Evolutionary conservation across 73 alveolate genomes (phyloP).

Genomic region (Tetrahymena borealis): DNA sequence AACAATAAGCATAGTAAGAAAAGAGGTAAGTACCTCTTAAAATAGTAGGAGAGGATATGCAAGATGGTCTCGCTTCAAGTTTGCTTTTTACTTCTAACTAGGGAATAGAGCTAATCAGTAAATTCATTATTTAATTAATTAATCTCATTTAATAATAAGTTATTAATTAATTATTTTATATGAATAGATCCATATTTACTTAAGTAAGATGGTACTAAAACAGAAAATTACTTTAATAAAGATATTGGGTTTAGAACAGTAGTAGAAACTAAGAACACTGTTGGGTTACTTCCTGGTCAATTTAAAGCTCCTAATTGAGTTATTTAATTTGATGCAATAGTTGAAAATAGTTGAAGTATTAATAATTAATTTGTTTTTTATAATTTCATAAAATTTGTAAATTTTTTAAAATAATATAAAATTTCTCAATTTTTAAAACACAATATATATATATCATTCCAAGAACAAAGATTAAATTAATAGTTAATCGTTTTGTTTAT

Average conservation of each 20-base stretch:
- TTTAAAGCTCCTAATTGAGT: neutral
- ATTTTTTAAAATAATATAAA: too few relatives aligned
- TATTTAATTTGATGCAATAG: neutral
- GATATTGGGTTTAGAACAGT: conserved; percentile 39
- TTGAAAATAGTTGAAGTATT: neutral
- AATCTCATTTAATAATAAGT: neutral
- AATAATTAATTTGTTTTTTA: neutral
- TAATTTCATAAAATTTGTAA: too few relatives aligned
- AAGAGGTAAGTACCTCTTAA: neutral
- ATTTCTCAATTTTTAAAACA: too few relatives aligned
- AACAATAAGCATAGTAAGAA: neutral
- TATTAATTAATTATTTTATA: neutral
- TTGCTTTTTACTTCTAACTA: conserved; percentile 24
- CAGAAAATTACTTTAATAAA: conserved; percentile 26
- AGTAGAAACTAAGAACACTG: neutral
- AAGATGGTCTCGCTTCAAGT: conserved; percentile 31
- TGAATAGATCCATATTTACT: conserved; percentile 4
- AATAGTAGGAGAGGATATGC: conserved; percentile 8
- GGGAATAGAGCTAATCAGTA: conserved; percentile 13
- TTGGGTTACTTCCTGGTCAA: neutral
- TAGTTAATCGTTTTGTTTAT: too few relatives aligned
- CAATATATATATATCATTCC: too few relatives aligned
- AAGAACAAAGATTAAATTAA: too few relatives aligned
- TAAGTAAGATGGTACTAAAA: conserved; percentile 14
- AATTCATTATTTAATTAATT: neutral